These are phyloP conservation scores for Litchi chinensis DNA, from an alignment of 345 rosid genomes.

Conservation along the genomic window DNA sequence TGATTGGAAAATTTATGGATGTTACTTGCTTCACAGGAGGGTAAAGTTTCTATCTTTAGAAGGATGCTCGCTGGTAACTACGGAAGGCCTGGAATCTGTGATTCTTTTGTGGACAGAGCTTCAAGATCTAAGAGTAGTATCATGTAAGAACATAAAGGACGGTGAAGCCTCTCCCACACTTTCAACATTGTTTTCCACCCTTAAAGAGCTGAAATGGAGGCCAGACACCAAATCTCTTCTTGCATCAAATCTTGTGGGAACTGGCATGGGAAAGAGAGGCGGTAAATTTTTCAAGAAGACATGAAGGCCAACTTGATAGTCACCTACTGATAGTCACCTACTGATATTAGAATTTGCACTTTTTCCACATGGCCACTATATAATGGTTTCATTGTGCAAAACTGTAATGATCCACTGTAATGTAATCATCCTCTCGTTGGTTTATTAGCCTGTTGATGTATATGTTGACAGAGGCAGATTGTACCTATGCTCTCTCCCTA, in stretches of 20 bases:
- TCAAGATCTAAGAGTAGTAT: slow-evolving; percentile 60
- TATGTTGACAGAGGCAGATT: slow-evolving; percentile 4
- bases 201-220: slow-evolving; percentile 89
- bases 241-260: slow-evolving; percentile 56
- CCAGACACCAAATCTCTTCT: slow-evolving; percentile 81
- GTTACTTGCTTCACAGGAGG: slow-evolving; percentile 54
- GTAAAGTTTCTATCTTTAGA: slow-evolving; percentile 69
- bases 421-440: background rate
- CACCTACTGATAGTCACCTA: slow-evolving; percentile 10
- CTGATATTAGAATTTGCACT: slow-evolving; percentile 11
- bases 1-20: background rate
- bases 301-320: slow-evolving; percentile 30
- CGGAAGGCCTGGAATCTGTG: slow-evolving; percentile 72
- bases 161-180: slow-evolving; percentile 70
- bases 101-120: slow-evolving; percentile 77
- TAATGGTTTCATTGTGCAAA: background rate
- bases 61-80: slow-evolving; percentile 81
- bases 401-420: background rate
- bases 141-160: slow-evolving; percentile 77
- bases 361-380: background rate
- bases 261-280: slow-evolving; percentile 77
- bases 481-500: background rate
- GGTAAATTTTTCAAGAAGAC: slow-evolving; percentile 70
- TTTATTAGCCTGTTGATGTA: background rate
- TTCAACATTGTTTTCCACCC: slow-evolving; percentile 62